These are phyloP conservation scores for Hyaloscypha hepaticicola DNA, from an alignment of 495 filamentous ascomycete genomes.

Conservation along the genomic window DNA sequence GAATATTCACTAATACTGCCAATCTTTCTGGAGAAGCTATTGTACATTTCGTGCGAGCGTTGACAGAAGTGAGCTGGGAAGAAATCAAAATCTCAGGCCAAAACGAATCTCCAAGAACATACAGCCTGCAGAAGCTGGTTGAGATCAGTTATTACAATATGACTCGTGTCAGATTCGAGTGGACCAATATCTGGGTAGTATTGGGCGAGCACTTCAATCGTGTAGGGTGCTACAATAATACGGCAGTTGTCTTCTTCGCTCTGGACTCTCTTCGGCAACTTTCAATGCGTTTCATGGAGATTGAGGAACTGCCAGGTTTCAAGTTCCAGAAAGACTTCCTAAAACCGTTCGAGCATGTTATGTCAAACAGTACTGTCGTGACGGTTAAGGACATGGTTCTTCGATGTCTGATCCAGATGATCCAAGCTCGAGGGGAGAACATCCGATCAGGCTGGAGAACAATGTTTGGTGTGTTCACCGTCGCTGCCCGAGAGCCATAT, in stretches of 20 bases:
- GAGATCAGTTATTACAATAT: conserved; percentile 99
- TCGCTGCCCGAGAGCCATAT: conserved; percentile 88
- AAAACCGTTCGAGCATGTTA: conserved; percentile 97
- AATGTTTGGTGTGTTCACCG: conserved; percentile 98
- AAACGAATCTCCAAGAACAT: conserved; percentile 90
- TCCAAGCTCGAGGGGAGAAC: conserved; percentile 92
- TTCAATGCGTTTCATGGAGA: conserved; percentile 98
- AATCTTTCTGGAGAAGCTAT: conserved; percentile 93
- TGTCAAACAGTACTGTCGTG: conserved; percentile 84
- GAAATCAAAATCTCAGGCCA: conserved; percentile 97
- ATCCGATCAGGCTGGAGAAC: conserved; percentile 98
- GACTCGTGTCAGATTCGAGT: conserved; percentile 96
- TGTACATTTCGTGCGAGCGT: conserved; percentile 90
- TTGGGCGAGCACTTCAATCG: conserved; percentile 97
- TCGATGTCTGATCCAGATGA: conserved; percentile 97
- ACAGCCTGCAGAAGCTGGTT: conserved; percentile 95
- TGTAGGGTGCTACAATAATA: conserved; percentile 94
- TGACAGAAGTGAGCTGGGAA: conserved; percentile 98
- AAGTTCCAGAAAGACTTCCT: conserved; percentile 99
- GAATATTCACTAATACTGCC: conserved; percentile 94
- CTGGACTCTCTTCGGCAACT: conserved; percentile 92
- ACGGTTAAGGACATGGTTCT: conserved; percentile 97
- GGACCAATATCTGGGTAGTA: conserved; percentile 95
- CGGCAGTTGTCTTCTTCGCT: conserved; percentile 93
- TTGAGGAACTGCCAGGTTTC: conserved; percentile 96